Evolutionary conservation across 306 rosid species (phyloP), one percentile per base, ranked within the genome.

Genomic region (Rosa multiflora): DNA sequence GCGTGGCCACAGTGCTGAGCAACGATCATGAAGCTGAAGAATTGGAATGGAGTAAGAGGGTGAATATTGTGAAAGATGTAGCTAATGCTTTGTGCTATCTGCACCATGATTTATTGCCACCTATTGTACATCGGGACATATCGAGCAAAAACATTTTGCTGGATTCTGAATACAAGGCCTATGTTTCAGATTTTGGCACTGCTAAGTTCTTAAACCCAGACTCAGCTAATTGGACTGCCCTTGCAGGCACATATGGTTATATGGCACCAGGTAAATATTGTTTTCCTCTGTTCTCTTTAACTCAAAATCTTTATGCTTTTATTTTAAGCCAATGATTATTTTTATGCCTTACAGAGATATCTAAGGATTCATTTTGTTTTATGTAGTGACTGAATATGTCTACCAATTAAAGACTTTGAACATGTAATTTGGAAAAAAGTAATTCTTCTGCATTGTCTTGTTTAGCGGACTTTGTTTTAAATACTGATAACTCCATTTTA

Each of bases 181-280:
- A 11, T n/a, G 37, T 21, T 11, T 43, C 40, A 62, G 67, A 62
- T 23, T 62, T 62, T 10, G 42, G 74, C 40, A 6, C 74, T 23
- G 42, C 58, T 3, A 70, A 70, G 74, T 21, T 70, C 35, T 46
- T 70, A 29, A 70, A 23, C 11, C 11, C 12, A 70, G 32, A 46
- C 56, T 46, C 74, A 2, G 15, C 40, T 70, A 46, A 70, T 46
- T 46, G 56, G 74, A 11, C 56, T 44, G 20, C n/a, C n/a, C 39
- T 70, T 70, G 74, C 40, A 11, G 74, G 74, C 74, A 44, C 55
- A 21, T 70, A 70, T 21, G 55, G 55, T 42, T 70, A 70, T 13
- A 51, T 70, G 20, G 74, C 74, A 70, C 74, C 56, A 70, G 56
- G 55, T 70, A 46, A 8, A 47, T 44, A 13, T 23, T 70, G 58